Conservation (phyloP, 306 rosid genomes). For the Arachis hypogaea region DNA sequence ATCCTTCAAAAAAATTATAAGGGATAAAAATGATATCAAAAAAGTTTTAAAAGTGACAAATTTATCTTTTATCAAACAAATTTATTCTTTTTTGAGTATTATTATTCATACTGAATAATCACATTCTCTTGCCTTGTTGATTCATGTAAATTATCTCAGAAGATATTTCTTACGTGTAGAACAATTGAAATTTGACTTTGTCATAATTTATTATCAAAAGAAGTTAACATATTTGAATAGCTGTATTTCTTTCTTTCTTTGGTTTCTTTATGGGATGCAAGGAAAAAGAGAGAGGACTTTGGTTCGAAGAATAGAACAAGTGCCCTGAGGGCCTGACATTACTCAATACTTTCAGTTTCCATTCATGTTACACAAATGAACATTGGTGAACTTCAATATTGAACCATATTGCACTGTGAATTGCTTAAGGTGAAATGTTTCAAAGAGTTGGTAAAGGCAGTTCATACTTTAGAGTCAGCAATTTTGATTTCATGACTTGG, state of each 20-base stretch:
- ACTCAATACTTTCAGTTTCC: background rate
- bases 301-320: conserved; percentile 1
- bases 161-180: conserved; percentile 11
- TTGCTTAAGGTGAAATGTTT: too few species aligned
- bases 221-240: background rate
- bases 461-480: background rate
- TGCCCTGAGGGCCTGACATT: too few species aligned
- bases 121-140: background rate
- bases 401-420: too few species aligned
- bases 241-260: background rate
- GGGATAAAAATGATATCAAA: too few species aligned
- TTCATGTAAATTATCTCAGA: conserved; percentile 1
- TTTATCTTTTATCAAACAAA: too few species aligned
- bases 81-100: background rate
- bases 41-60: too few species aligned
- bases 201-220: conserved; percentile 1
- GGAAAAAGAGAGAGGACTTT: conserved; percentile 20
- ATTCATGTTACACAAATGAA: too few species aligned
- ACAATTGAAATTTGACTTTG: conserved; percentile 16
- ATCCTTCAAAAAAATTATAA: too few species aligned
- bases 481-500: conserved; percentile 19
- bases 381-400: too few species aligned
- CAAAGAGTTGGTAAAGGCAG: too few species aligned
- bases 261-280: background rate
- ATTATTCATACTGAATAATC: conserved; percentile 3